Conservation (phyloP, 2,329 filamentous ascomycete genomes). For the Aureobasidium sp. region DNA sequence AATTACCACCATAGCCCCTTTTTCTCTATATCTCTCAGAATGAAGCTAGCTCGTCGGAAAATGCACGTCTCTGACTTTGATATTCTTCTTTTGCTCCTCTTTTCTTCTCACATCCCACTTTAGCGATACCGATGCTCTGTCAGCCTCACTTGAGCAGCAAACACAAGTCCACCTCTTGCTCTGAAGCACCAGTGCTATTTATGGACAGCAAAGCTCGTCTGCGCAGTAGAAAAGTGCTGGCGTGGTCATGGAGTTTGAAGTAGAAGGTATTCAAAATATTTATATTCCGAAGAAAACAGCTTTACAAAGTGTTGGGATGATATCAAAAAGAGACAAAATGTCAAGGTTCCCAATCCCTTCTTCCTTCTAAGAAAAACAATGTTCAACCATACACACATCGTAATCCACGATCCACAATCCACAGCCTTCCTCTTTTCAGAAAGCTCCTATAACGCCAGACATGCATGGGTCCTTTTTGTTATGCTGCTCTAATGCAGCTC, state of each 20-base stretch:
- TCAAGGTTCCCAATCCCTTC: not conserved
- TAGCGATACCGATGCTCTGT: not conserved
- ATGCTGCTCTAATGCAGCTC: not conserved
- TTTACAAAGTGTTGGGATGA: not conserved
- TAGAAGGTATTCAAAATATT: not conserved
- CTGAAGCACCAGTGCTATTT: not conserved
- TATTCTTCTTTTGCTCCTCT: not conserved
- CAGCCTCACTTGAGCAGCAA: not conserved
- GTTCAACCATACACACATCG: not conserved
- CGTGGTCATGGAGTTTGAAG: not conserved
- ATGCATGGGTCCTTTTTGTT: conserved; percentile 5
- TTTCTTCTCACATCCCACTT: not conserved
- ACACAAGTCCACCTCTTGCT: not conserved
- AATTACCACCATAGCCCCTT: not conserved
- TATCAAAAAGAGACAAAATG: not conserved
- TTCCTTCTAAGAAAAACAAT: not conserved
- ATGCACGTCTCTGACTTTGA: not conserved
- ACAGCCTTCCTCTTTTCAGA: not conserved
- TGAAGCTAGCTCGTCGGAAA: not conserved
- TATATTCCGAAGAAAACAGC: not conserved
- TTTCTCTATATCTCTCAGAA: not conserved
- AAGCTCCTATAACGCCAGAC: conserved; percentile 1
- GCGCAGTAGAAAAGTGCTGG: not conserved
- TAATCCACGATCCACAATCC: not conserved
- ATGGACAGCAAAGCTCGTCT: not conserved